Percentiles rank a stretch among this genome's conserved stretches.
Conservation (phyloP, 306 rosid genomes). For the Psophocarpus tetragonolobus region DNA sequence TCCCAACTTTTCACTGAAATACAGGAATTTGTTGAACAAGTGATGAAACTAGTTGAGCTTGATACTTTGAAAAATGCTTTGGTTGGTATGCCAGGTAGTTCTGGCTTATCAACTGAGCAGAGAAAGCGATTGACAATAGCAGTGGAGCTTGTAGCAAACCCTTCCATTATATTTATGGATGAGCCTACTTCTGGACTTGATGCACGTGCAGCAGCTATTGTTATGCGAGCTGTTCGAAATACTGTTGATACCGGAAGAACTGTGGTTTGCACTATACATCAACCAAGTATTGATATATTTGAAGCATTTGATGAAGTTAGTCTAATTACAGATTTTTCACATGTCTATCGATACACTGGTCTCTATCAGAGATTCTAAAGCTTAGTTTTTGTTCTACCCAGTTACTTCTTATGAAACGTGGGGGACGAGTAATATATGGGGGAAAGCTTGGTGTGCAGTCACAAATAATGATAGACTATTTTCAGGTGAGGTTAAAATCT, state of each 20-base stretch:
- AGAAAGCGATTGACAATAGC: slow-evolving; percentile 89
- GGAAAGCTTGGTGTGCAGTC: slow-evolving; percentile 82
- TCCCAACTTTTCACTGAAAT: not conserved
- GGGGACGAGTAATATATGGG: slow-evolving; percentile 81
- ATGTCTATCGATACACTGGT: slow-evolving; percentile 11
- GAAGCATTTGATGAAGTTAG: slow-evolving; percentile 92
- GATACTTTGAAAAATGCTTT: slow-evolving; percentile 67
- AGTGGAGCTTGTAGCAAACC: slow-evolving; percentile 94
- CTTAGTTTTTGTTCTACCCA: slow-evolving; percentile 38
- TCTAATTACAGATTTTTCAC: slow-evolving; percentile 6
- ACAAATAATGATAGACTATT: slow-evolving; percentile 70
- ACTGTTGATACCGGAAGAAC: slow-evolving; percentile 96
- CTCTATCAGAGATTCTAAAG: slow-evolving; percentile 28
- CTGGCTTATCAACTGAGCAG: slow-evolving; percentile 91
- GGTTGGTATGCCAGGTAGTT: slow-evolving; percentile 88
- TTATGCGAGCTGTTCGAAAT: slow-evolving; percentile 87
- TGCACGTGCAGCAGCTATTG: slow-evolving; percentile 94
- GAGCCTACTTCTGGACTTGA: slow-evolving; percentile 97
- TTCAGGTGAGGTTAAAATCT: slow-evolving; percentile 57
- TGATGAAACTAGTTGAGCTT: slow-evolving; percentile 85
- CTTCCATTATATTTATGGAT: slow-evolving; percentile 93
- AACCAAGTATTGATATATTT: slow-evolving; percentile 86
- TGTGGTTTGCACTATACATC: slow-evolving; percentile 92
- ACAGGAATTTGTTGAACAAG: slow-evolving; percentile 89
- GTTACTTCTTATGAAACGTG: slow-evolving; percentile 95